These are phyloP conservation scores for Candida khao-thaluensis DNA, from an alignment of 805 yeast genomes.

Conservation along the genomic window DNA sequence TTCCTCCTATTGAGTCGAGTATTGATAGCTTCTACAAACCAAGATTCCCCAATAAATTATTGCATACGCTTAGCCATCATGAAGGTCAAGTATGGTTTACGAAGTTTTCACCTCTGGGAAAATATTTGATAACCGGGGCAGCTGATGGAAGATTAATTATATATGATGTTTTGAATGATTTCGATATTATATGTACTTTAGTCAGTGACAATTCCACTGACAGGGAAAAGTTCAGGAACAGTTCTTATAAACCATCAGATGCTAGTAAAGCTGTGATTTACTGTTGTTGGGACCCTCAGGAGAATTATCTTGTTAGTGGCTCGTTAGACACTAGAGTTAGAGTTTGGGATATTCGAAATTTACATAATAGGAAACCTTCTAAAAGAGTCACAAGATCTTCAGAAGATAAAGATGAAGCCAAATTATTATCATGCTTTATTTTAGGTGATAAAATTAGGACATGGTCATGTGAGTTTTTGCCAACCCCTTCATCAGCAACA, in stretches of 20 bases:
- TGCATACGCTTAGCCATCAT: slow-evolving; percentile 52
- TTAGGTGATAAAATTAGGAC: slow-evolving; percentile 40
- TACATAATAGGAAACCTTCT: slow-evolving; percentile 16
- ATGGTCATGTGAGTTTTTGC: slow-evolving; percentile 67
- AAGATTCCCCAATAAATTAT: slow-evolving; percentile 48
- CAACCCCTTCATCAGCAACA: slow-evolving; percentile 28
- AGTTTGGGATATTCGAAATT: slow-evolving; percentile 60
- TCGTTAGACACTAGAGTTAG: slow-evolving; percentile 69
- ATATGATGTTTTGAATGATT: slow-evolving; percentile 57
- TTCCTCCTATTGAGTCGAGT: slow-evolving; percentile 17
- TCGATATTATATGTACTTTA: slow-evolving; percentile 30
- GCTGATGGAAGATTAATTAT: slow-evolving; percentile 62
- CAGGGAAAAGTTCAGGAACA: slow-evolving; percentile 25
- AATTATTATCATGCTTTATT: slow-evolving; percentile 35
- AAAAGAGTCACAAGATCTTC: slow-evolving; percentile 28
- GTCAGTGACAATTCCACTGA: slow-evolving; percentile 29
- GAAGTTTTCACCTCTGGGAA: slow-evolving; percentile 75
- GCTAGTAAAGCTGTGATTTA: slow-evolving; percentile 51
- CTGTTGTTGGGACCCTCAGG: slow-evolving; percentile 76
- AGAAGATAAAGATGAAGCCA: slow-evolving; percentile 19
- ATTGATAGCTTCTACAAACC: slow-evolving; percentile 17
- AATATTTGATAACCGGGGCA: slow-evolving; percentile 72
- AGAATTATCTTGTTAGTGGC: slow-evolving; percentile 63
- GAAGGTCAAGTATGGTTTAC: slow-evolving; percentile 82
- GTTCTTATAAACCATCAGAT: slow-evolving; percentile 24